Evolutionary conservation across 805 yeast genomes (phyloP).

Genomic region (Kuraishia cidri): DNA sequence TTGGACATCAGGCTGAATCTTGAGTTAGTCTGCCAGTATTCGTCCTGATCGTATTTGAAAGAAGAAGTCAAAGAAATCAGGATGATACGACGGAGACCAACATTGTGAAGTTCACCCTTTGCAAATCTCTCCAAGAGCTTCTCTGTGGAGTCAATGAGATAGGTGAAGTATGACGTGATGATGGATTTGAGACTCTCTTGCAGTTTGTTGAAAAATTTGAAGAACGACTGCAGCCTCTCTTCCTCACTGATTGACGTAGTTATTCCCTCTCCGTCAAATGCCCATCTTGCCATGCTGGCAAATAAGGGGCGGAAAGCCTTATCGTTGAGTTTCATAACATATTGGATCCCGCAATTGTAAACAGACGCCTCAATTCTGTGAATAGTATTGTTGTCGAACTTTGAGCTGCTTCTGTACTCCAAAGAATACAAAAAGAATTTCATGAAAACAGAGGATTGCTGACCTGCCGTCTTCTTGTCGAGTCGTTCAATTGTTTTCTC

Average conservation of each 20-base stretch:
- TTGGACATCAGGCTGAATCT: constrained; percentile 68
- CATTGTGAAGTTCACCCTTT: constrained; percentile 26
- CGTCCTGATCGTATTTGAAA: constrained; percentile 85
- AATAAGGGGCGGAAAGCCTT: constrained; percentile 89
- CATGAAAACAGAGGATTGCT: constrained; percentile 59
- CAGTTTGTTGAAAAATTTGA: constrained; percentile 76
- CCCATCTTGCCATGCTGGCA: constrained; percentile 85
- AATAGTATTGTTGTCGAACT: constrained; percentile 63
- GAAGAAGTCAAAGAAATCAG: constrained; percentile 69
- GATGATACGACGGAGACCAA: constrained; percentile 62
- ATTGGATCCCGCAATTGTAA: constrained; percentile 62
- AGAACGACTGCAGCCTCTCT: constrained; percentile 64
- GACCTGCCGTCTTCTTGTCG: constrained; percentile 69
- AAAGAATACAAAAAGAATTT: constrained; percentile 62
- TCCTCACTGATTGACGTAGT: constrained; percentile 34
- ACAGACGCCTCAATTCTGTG: constrained; percentile 75
- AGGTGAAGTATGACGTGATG: constrained; percentile 81
- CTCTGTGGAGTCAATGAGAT: constrained; percentile 68
- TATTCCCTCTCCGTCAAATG: constrained; percentile 74
- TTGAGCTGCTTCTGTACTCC: constrained; percentile 54
- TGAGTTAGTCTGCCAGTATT: constrained; percentile 86
- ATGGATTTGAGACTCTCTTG: constrained; percentile 81
- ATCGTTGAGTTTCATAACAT: constrained; percentile 88
- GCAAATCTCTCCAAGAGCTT: constrained; percentile 42
- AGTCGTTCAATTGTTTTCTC: constrained; percentile 57